Base-by-base conservation (phyloP, 495 filamentous ascomycete genomes). In the Penicillium daleae region DNA sequence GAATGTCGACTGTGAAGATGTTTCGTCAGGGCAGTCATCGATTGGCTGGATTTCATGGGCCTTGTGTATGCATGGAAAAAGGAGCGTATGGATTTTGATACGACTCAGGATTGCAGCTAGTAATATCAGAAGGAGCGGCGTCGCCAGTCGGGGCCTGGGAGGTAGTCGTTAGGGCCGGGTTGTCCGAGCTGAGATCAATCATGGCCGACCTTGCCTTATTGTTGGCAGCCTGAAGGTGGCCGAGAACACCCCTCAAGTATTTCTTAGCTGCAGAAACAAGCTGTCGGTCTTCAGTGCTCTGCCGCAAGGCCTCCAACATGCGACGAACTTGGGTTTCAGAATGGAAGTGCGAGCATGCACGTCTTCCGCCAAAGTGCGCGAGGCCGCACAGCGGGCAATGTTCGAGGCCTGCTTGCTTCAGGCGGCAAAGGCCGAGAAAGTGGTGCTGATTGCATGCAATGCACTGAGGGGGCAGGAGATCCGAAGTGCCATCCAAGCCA, bases 361-460 rank as follows among this genome's bases (percentile, higher is more conserved):
- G 81, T 1, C 66, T 64, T 29, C 68, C 50, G 19, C 87, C 86
- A 60, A 76, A 87, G 63, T 92, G 90, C 4, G 89, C 87, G 26
- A 88, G 74, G 10, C 88, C 87, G 65, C 90, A 92, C 4, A 91
- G 78, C 9, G 80, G 81, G 67, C 90, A 92, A 57, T 78, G 70
- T 66, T 92, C 88, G 10, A 81, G 76, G 0, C 87, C 88, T 21
- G 86, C 84, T 6, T 76, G 26, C 66, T 85, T 89, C 44, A 91
- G 75, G 3, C 82, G 83, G 63, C 90, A 92, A 17, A 69, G 69
- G 6, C 90, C 90, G 9, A 68, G 61, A 2, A 74, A 69, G 68
- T 92, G 90, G 21, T 50, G 53, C 15, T 69, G 66, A 4, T 67
- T 58, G 73, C 90, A 92, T 19, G 82, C 86, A 2, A 76, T 59